A percentile compares a stretch with the other conserved stretches of the same genome.
Evolutionary conservation across 2,329 filamentous ascomycete genomes (phyloP).

Genomic region (Aaosphaeria pasadenensis): DNA sequence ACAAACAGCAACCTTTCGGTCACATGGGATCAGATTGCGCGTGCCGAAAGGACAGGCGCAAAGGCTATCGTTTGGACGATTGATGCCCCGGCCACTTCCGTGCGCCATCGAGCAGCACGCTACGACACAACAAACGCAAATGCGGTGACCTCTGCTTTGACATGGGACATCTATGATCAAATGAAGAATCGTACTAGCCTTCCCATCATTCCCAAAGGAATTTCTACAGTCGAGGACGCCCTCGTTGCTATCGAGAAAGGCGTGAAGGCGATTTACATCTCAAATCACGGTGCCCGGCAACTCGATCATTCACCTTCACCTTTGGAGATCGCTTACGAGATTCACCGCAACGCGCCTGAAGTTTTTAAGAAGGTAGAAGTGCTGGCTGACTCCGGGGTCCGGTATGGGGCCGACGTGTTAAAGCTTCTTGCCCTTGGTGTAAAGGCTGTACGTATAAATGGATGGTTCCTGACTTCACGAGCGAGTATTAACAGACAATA

Average conservation of each 20-base stretch:
- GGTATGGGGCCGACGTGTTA: slow-evolving; percentile 33
- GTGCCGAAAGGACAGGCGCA: slow-evolving; percentile 31
- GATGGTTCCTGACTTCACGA: slow-evolving; percentile 14
- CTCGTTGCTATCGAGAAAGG: slow-evolving; percentile 32
- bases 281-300: slow-evolving; percentile 42
- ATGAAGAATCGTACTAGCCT: slow-evolving; percentile 25
- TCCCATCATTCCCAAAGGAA: slow-evolving; percentile 33
- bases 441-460: slow-evolving; percentile 18
- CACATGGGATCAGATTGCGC: slow-evolving; percentile 25
- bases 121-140: slow-evolving; percentile 23
- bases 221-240: slow-evolving; percentile 30
- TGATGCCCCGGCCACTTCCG: slow-evolving; percentile 40
- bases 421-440: slow-evolving; percentile 36
- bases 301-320: slow-evolving; percentile 58
- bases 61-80: slow-evolving; percentile 43
- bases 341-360: slow-evolving; percentile 55
- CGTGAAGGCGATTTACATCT: slow-evolving; percentile 39
- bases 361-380: slow-evolving; percentile 41
- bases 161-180: background rate
- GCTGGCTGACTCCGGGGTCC: slow-evolving; percentile 40
- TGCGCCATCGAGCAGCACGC: slow-evolving; percentile 34
- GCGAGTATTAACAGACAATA: slow-evolving; percentile 5
- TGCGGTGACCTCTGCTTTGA: slow-evolving; percentile 2
- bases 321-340: slow-evolving; percentile 73
- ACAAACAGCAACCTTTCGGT: slow-evolving; percentile 21